Conservation (phyloP, 257 asterid genomes). For the Primulina huaijiensis region DNA sequence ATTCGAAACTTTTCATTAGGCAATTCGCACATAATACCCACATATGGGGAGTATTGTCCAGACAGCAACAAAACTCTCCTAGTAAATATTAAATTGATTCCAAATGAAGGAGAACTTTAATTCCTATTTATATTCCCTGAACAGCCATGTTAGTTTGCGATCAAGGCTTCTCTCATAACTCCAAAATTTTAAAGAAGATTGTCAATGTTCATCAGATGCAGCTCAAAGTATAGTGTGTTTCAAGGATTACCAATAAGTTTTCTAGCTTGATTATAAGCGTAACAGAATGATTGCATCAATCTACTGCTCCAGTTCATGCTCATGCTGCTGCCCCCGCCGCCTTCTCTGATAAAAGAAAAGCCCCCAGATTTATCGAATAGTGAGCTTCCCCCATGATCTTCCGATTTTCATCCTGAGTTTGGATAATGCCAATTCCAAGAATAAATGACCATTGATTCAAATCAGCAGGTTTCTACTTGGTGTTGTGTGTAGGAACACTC, state of each 20-base stretch:
- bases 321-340: no score
- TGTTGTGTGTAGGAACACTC: conserved; percentile 92
- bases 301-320: no score
- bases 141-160: no score
- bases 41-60: not conserved
- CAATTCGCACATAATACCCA: not conserved
- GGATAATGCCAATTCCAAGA: not conserved
- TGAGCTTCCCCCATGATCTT: not conserved
- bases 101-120: not conserved
- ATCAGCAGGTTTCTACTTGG: conserved; percentile 41
- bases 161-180: no score
- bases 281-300: not conserved
- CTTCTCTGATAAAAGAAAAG: no score
- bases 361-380: not conserved
- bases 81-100: not conserved
- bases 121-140: no score
- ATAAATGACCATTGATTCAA: not conserved
- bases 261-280: not conserved
- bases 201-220: no score
- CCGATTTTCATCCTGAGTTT: not conserved
- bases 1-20: not conserved
- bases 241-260: not conserved
- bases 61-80: not conserved
- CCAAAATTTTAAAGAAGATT: no score
- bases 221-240: not conserved